Evolutionary conservation across 2,329 filamentous ascomycete genomes (phyloP).

Genomic region (Dichotomopilus funicola): DNA sequence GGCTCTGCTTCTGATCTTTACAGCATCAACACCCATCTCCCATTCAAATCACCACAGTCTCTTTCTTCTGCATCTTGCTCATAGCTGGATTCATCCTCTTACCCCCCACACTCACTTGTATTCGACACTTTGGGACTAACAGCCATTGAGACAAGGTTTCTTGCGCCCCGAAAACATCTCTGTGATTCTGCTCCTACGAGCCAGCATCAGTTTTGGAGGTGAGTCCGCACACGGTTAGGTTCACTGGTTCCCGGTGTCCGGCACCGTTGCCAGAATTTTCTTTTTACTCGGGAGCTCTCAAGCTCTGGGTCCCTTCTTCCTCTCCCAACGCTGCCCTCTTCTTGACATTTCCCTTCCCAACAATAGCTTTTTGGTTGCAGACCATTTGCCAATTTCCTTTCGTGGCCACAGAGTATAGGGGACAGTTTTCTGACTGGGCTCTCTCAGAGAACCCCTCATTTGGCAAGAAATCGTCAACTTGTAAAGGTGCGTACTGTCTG

Average conservation of each 20-base stretch:
- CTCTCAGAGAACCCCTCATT: not conserved
- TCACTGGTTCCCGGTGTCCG: no score
- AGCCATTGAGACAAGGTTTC: constrained; percentile 33
- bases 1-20: constrained; percentile 28
- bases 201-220: constrained; percentile 21
- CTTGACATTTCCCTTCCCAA: not conserved
- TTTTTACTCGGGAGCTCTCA: not conserved
- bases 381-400: not conserved
- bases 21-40: constrained; percentile 41
- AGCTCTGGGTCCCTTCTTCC: not conserved
- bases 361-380: not conserved
- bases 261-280: not conserved
- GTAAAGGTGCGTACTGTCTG: constrained; percentile 3
- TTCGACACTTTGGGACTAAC: constrained; percentile 48
- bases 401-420: not conserved
- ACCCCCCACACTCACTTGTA: constrained; percentile 49
- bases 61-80: constrained; percentile 48
- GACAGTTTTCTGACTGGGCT: no score
- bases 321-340: not conserved
- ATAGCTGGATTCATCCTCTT: constrained; percentile 55
- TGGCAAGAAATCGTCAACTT: not conserved
- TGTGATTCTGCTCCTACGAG: constrained; percentile 6
- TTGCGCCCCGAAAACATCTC: constrained; percentile 20
- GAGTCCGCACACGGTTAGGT: constrained; percentile 4
- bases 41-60: constrained; percentile 36